Conservation (phyloP, 1,139 yeast species). For the Hyphopichia buzzinii region DNA sequence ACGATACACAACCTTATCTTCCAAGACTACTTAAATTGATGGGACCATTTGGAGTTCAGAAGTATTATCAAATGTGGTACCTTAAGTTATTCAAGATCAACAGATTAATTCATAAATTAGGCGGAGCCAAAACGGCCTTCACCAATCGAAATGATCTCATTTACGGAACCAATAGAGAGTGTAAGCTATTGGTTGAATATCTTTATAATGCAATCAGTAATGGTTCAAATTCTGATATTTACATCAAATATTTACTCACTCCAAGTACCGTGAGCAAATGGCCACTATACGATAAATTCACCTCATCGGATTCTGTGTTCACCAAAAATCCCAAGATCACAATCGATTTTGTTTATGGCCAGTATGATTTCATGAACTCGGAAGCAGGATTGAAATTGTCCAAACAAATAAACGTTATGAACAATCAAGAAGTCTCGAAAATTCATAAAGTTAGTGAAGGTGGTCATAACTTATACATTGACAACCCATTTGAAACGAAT, state of each 20-base stretch:
- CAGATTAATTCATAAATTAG: constrained; percentile 33
- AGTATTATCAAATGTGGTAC: constrained; percentile 46
- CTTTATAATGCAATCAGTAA: constrained; percentile 59
- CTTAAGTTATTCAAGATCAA: constrained; percentile 45
- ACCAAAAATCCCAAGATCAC: constrained; percentile 33
- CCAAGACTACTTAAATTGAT: constrained; percentile 42
- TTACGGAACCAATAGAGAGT: constrained; percentile 44
- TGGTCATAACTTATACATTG: constrained; percentile 47
- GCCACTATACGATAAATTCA: constrained; percentile 69
- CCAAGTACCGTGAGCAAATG: constrained; percentile 76
- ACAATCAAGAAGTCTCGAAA: constrained; percentile 8
- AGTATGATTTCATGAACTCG: constrained; percentile 82
- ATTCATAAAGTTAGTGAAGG: constrained; percentile 37
- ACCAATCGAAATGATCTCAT: constrained; percentile 27
- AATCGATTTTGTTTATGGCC: constrained; percentile 68
- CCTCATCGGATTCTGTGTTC: constrained; percentile 9
- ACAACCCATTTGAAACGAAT: constrained; percentile 58
- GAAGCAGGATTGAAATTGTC: constrained; percentile 64
- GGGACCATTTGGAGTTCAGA: constrained; percentile 53
- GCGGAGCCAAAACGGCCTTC: constrained; percentile 30
- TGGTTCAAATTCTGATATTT: constrained; percentile 64
- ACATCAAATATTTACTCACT: constrained; percentile 60
- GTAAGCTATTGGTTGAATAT: constrained; percentile 51
- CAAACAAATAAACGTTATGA: constrained; percentile 26
- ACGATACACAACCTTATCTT: constrained; percentile 40